A percentile compares a stretch with the other conserved stretches of the same genome.
These are phyloP conservation scores for Macrocystidia cucumis DNA, from an alignment of 1,284 basidiomycete species.

Conservation along the genomic window DNA sequence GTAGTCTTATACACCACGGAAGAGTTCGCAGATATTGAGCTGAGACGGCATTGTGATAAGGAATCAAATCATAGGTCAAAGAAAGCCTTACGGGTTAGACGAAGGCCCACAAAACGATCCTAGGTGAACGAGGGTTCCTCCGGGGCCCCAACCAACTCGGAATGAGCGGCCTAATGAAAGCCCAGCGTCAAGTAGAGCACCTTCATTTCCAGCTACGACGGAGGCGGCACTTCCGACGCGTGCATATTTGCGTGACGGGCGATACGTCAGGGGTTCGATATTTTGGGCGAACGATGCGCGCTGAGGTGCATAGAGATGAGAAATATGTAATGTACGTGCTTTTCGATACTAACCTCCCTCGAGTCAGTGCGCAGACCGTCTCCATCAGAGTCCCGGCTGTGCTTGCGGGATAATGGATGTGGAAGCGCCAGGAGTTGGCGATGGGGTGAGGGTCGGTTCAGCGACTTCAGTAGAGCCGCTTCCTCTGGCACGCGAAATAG, in stretches of 20 bases:
- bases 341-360: constrained; percentile 44
- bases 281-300: constrained; percentile 73
- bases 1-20: constrained; percentile 44
- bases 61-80: constrained; percentile 9
- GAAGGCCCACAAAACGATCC: constrained; percentile 61
- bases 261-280: constrained; percentile 51
- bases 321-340: not conserved
- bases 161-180: constrained; percentile 85
- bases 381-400: constrained; percentile 71
- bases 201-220: constrained; percentile 56
- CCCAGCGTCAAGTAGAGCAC: constrained; percentile 71
- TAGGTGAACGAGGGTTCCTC: constrained; percentile 70
- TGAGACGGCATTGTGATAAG: constrained; percentile 16
- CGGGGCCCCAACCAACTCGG: constrained; percentile 86
- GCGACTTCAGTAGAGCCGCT: constrained; percentile 46
- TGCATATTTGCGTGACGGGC: constrained; percentile 66
- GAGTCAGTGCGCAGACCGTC: constrained; percentile 57
- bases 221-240: constrained; percentile 62
- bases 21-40: constrained; percentile 47
- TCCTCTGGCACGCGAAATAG: constrained; percentile 75
- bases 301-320: constrained; percentile 25
- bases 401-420: constrained; percentile 45
- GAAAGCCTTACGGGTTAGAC: constrained; percentile 35
- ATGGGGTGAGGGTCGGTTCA: constrained; percentile 32
- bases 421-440: constrained; percentile 19